A percentile compares a stretch with the other conserved stretches of the same genome.
Evolutionary conservation across 2,329 filamentous ascomycete genomes (phyloP).

Genomic region (Venturia carpophila): DNA sequence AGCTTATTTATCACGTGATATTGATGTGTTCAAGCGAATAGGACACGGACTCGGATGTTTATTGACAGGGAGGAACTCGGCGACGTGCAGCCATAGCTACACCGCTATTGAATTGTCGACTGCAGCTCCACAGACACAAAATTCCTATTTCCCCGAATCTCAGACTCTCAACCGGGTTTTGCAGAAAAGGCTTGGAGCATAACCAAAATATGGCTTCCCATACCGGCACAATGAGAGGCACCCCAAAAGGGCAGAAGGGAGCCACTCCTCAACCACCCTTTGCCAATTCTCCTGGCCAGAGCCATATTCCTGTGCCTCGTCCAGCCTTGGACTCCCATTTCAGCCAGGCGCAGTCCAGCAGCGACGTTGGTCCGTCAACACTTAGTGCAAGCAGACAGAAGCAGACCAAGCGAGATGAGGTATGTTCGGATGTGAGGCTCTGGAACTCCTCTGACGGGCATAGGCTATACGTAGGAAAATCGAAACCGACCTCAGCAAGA

Average conservation of each 20-base stretch:
- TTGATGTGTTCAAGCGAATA: neutral
- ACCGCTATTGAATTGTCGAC: neutral
- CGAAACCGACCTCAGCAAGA: conserved; percentile 96
- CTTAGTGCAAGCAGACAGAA: conserved; percentile 93
- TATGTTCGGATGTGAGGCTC: conserved; percentile 39
- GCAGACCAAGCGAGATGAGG: conserved; percentile 97
- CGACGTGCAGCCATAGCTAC: neutral
- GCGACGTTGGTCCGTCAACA: conserved; percentile 55
- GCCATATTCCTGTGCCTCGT: conserved; percentile 68
- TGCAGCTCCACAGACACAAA: neutral
- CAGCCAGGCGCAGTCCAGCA: conserved; percentile 38
- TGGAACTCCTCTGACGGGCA: neutral
- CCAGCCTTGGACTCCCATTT: conserved; percentile 56
- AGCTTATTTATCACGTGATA: neutral
- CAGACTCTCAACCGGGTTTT: neutral
- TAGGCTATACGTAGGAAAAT: conserved; percentile 95
- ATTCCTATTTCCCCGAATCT: neutral
- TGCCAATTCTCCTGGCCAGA: conserved; percentile 49
- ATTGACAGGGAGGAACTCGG: too few species aligned
- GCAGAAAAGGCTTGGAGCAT: neutral
- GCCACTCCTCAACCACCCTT: conserved; percentile 42
- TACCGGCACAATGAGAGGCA: conserved; percentile 60
- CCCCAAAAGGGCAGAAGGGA: conserved; percentile 56
- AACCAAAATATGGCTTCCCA: conserved; percentile 2
- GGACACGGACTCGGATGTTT: neutral